Base-by-base conservation (phyloP, 768 basidiomycete species). In the Trametes sanguinea region DNA sequence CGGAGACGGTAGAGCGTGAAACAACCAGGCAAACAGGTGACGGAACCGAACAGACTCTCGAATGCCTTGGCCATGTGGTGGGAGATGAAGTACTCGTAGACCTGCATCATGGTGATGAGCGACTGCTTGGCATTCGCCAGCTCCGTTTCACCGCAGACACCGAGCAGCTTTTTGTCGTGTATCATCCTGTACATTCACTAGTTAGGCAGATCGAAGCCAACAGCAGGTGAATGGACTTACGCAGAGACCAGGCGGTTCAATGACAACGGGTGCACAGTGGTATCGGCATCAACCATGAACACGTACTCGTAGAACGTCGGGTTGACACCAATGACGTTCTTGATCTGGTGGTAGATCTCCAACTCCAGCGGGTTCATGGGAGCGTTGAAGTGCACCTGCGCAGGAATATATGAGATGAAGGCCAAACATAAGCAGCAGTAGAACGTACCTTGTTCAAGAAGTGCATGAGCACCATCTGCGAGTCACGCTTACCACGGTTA, bases 31-130 rank as follows among this genome's bases (percentile, higher is more conserved):
- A 98, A 81, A 85, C 97, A 99, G 44, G 95, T 98, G 64, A 99
- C 96, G 13, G 95, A 97, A 51, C 95, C 95, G 71, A 99, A 99
- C 9, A 98, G 81, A 68, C 85, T 88, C 76, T 98, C 97, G 76
- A 99, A 98, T 1, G 96, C 94, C 75, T 99, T 99, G 52, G 97
- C 94, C 82, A 99, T 88, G 76, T 98, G 94, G 77, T 99, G 97
- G 0, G 95, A 98, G 68, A 99, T 94, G 79, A 94, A 99, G 82
- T 98, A 98, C 72, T 98, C 96, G 80, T 98, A 98, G 35, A 98
- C 96, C 81, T 98, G 95, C 89, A 95, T 92, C 95, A 97, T 97
- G 8, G 95, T 97, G 65, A 95, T 89, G 70, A 95, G 81, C 1
- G 95, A 97, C 74, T 95, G 91, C 74, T 97, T 96, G 16, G 95